Conservation (phyloP, 2,329 filamentous ascomycete genomes). For the Aspergillus bombycis region DNA sequence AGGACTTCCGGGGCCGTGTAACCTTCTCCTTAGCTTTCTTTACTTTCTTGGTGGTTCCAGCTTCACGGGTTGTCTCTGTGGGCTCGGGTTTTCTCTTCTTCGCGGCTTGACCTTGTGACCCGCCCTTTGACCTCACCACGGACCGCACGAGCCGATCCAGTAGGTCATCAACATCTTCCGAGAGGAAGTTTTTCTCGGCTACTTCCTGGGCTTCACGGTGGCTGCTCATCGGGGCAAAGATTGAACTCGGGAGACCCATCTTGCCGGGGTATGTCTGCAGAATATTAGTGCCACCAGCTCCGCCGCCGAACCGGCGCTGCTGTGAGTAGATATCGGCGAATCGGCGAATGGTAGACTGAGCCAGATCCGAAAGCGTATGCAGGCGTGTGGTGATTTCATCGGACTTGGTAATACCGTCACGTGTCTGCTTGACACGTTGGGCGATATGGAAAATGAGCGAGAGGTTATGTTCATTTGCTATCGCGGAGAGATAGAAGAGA, state of each 20-base stretch:
- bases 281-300: constrained; percentile 49
- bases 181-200: constrained; percentile 81
- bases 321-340: constrained; percentile 87
- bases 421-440: constrained; percentile 87
- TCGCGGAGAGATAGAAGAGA: constrained; percentile 80
- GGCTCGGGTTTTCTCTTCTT: constrained; percentile 49
- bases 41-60: constrained; percentile 32
- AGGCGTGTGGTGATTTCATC: constrained; percentile 55
- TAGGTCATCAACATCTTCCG: constrained; percentile 73
- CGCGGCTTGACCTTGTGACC: constrained; percentile 28
- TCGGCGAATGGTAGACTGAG: constrained; percentile 77
- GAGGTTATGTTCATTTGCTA: constrained; percentile 85
- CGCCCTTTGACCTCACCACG: constrained; percentile 63
- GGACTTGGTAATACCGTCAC: constrained; percentile 71
- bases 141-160: constrained; percentile 77
- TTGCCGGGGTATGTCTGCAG: constrained; percentile 83
- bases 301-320: constrained; percentile 52
- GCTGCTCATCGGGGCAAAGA: constrained; percentile 75
- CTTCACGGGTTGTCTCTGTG: constrained; percentile 29
- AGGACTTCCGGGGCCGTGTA: constrained; percentile 38
- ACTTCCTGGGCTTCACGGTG: constrained; percentile 82
- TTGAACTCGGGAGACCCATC: constrained; percentile 74
- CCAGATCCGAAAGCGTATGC: constrained; percentile 85
- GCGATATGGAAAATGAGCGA: constrained; percentile 89
- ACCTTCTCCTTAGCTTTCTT: constrained; percentile 34